These are phyloP conservation scores for Chrysochromulina parva DNA, from an alignment of 78 protist genomes.

Conservation along the genomic window DNA sequence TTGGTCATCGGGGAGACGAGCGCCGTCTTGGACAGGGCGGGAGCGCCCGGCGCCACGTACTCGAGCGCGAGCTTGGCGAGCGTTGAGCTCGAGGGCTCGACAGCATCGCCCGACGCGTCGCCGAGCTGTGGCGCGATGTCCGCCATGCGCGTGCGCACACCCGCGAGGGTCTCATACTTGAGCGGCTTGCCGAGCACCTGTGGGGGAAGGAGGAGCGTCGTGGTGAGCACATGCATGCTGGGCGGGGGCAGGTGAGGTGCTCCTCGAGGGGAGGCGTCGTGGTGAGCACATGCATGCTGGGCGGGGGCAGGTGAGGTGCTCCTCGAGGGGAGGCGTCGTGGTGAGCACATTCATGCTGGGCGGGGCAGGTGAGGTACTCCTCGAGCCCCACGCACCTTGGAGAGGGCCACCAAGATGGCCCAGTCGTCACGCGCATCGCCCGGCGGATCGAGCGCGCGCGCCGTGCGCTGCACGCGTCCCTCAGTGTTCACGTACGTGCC, in stretches of 20 bases:
- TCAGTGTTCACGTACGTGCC: slow-evolving; percentile 70
- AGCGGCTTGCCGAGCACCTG: slow-evolving; percentile 36
- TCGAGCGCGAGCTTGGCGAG: neutral
- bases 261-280: too few species aligned
- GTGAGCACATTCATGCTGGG: too few species aligned
- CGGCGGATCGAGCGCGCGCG: slow-evolving; percentile 54
- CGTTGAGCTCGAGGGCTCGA: neutral
- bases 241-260: too few species aligned
- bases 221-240: too few species aligned
- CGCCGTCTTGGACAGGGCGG: neutral
- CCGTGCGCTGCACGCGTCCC: slow-evolving; percentile 65
- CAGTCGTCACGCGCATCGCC: slow-evolving; percentile 61
- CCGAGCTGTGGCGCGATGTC: slow-evolving; percentile 29
- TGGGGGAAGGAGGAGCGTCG: too few species aligned
- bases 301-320: too few species aligned
- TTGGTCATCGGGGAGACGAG: neutral
- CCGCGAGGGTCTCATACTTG: slow-evolving; percentile 30
- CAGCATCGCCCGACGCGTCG: neutral
- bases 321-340: too few species aligned
- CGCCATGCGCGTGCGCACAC: slow-evolving; percentile 36
- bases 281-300: too few species aligned
- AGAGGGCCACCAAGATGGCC: slow-evolving; percentile 56
- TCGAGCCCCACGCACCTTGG: too few species aligned
- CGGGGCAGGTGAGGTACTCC: too few species aligned
- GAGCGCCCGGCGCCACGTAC: neutral